Percentiles rank a stretch among this genome's conserved stretches.
Conservation (phyloP, 768 basidiomycete genomes). For the Tricholoma hemisulphureum region DNA sequence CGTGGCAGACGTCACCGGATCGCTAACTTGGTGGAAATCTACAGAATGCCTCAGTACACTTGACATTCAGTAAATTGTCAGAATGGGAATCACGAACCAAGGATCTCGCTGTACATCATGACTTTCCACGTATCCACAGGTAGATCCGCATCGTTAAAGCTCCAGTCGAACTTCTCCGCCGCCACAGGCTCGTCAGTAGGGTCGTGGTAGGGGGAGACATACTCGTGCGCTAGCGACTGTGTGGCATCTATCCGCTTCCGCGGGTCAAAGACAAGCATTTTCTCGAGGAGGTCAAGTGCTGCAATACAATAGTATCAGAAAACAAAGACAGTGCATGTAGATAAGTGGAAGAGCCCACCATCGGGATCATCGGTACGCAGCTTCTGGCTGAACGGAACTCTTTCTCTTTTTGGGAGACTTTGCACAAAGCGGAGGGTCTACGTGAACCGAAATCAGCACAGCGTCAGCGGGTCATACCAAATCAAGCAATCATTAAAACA, state of each 20-base stretch:
- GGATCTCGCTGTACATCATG: slow-evolving; percentile 99
- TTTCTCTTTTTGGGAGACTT: slow-evolving; percentile 92
- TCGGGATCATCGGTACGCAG: slow-evolving; percentile 84
- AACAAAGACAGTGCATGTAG: background rate
- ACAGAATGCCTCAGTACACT: background rate
- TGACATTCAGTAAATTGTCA: background rate
- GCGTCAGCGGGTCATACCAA: background rate
- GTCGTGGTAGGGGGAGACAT: slow-evolving; percentile 97
- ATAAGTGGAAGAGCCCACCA: slow-evolving; percentile 47
- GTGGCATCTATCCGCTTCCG: slow-evolving; percentile 94
- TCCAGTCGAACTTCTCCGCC: slow-evolving; percentile 96
- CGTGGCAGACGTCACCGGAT: slow-evolving; percentile 42
- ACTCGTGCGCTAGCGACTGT: slow-evolving; percentile 86
- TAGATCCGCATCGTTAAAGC: slow-evolving; percentile 98
- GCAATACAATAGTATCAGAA: background rate
- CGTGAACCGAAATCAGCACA: background rate
- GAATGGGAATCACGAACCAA: slow-evolving; percentile 58
- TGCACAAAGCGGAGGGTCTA: slow-evolving; percentile 99
- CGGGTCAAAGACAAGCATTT: slow-evolving; percentile 99
- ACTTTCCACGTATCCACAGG: slow-evolving; percentile 99
- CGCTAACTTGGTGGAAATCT: slow-evolving; percentile 84
- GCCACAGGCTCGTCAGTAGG: slow-evolving; percentile 96
- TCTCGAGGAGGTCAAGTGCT: slow-evolving; percentile 95
- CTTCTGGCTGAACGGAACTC: slow-evolving; percentile 93
- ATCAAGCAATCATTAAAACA: slow-evolving; percentile 26